Conservation (phyloP, 164 flowering plant species). For the Euptelea pleiosperma region DNA sequence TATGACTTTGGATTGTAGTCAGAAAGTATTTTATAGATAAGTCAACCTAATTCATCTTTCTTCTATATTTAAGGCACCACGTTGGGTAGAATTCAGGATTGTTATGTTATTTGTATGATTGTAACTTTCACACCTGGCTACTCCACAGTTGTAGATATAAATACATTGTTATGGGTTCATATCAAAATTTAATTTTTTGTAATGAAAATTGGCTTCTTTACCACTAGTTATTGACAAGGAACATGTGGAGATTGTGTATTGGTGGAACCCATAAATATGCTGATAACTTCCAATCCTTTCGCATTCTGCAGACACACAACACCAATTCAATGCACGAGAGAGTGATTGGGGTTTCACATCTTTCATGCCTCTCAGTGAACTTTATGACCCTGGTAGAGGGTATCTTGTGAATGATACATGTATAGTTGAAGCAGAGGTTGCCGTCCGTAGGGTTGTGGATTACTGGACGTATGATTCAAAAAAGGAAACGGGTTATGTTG, state of each 20-base stretch:
- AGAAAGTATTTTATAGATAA: no score
- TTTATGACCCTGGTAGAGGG: constrained; percentile 64
- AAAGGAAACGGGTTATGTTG: constrained; percentile 75
- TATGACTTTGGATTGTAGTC: no score
- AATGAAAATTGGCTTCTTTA: neutral
- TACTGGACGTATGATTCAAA: constrained; percentile 65
- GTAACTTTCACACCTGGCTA: no score
- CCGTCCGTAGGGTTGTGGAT: constrained; percentile 52
- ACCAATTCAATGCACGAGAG: constrained; percentile 66
- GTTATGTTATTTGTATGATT: no score
- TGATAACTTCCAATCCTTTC: constrained; percentile 7
- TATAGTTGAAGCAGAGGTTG: constrained; percentile 67
- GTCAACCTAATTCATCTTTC: no score
- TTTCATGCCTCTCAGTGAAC: constrained; percentile 72
- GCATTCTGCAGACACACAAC: constrained; percentile 56
- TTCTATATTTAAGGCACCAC: no score
- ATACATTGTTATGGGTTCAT: neutral
- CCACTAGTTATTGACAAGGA: neutral
- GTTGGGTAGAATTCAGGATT: no score
- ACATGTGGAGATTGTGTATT: neutral
- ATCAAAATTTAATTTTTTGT: neutral
- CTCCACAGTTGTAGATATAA: no score
- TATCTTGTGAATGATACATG: constrained; percentile 62
- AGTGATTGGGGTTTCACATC: constrained; percentile 86
- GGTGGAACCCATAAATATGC: neutral